A percentile compares a stretch with the other conserved stretches of the same genome.
These are phyloP conservation scores for Auxenochlorella pyrenoidosa DNA, from an alignment of 139 green algal species.

Conservation along the genomic window DNA sequence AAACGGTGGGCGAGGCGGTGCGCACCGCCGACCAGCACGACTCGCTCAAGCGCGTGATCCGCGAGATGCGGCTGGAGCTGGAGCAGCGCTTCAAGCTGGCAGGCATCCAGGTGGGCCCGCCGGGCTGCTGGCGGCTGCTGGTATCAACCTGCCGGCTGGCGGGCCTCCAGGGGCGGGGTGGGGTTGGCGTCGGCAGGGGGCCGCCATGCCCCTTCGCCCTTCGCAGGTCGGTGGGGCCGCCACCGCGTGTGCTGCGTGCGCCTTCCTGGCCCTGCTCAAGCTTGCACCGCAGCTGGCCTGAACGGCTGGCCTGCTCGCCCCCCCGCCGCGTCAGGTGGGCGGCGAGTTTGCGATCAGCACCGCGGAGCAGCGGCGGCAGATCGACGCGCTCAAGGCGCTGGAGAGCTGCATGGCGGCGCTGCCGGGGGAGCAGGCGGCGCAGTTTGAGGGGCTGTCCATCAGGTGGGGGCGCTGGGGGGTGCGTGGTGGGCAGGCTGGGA, in stretches of 20 bases:
- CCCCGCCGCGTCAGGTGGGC: constrained; percentile 54
- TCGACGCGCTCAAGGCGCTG: constrained; percentile 73
- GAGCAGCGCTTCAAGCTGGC: constrained; percentile 74
- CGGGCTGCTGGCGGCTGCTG: not conserved
- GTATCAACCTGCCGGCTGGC: constrained; percentile 39
- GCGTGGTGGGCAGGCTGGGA: no score
- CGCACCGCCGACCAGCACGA: constrained; percentile 79
- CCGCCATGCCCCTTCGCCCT: no score
- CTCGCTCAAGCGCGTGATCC: constrained; percentile 68
- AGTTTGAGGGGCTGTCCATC: constrained; percentile 67
- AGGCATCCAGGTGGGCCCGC: constrained; percentile 72
- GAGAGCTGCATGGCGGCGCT: constrained; percentile 50
- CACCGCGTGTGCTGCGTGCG: not conserved
- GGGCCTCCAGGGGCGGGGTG: not conserved
- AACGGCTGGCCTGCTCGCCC: no score
- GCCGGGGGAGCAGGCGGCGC: constrained; percentile 14
- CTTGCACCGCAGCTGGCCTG: no score
- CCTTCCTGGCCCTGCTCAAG: not conserved
- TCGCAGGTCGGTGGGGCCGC: no score
- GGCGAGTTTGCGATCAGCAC: constrained; percentile 71
- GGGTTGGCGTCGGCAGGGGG: no score
- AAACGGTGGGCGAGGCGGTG: constrained; percentile 73
- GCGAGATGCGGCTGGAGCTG: constrained; percentile 58
- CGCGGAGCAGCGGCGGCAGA: constrained; percentile 72
- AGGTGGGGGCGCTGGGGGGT: constrained; percentile 35